phyloP scores from a whole-genome alignment of 768 basidiomycete species.

The Mycena filopes region DNA sequence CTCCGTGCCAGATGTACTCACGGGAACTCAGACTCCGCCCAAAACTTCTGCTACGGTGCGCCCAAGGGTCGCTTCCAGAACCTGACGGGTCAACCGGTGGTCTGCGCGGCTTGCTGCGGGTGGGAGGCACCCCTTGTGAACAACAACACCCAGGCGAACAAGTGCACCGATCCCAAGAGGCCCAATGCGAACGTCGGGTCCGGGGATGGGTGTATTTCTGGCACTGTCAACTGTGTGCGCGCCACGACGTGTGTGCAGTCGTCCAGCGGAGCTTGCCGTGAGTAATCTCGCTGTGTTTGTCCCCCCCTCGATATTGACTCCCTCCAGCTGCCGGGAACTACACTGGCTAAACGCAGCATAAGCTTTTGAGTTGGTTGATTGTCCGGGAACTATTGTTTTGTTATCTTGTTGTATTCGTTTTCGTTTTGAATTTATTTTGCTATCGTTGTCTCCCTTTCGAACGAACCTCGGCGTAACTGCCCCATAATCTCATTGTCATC shows the following conservation, averaged over 20 bases:
- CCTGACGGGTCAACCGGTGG: background rate
- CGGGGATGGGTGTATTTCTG: conserved; percentile 1
- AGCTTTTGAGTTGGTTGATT: too few relatives aligned
- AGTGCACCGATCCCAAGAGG: background rate
- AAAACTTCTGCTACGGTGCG: conserved; percentile 15
- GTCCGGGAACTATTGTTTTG: too few relatives aligned
- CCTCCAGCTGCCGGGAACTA: too few relatives aligned
- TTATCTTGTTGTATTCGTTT: too few relatives aligned
- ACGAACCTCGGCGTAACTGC: too few relatives aligned
- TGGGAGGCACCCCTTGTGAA: background rate
- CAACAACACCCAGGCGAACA: conserved; percentile 1
- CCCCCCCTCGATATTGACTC: background rate
- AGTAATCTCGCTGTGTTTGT: background rate
- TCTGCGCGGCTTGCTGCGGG: conserved; percentile 7
- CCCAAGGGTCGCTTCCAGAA: conserved; percentile 4
- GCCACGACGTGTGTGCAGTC: background rate
- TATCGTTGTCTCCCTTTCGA: too few relatives aligned
- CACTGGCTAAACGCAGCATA: too few relatives aligned
- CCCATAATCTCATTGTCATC: too few relatives aligned
- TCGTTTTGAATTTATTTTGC: too few relatives aligned
- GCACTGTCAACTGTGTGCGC: background rate
- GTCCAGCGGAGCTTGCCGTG: conserved; percentile 2
- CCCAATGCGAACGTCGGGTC: background rate
- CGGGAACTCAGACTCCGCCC: background rate
- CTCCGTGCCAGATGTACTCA: background rate